Evolutionary conservation across 2,329 filamentous ascomycete genomes (phyloP).

Genomic region (Venturia nashicola): DNA sequence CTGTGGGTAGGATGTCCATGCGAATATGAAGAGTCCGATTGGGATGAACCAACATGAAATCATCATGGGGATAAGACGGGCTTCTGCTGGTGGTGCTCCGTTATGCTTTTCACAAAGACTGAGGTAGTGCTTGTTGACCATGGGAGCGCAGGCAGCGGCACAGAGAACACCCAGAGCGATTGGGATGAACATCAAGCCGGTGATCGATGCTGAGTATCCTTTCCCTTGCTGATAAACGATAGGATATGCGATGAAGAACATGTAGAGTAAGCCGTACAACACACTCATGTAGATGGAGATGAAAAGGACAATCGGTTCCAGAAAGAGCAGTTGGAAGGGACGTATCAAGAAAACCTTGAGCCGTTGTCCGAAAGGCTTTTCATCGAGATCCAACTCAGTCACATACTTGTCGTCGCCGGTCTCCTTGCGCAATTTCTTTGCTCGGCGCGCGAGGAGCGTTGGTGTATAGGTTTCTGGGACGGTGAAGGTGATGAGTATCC

Average conservation of each 20-base stretch:
- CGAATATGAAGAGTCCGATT: conserved; percentile 54
- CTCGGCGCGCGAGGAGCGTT: conserved; percentile 58
- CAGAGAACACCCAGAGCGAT: conserved; percentile 61
- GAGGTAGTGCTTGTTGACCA: conserved; percentile 75
- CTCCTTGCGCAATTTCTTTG: conserved; percentile 56
- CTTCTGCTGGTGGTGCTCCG: conserved; percentile 65
- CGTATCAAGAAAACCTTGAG: conserved; percentile 64
- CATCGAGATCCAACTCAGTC: conserved; percentile 70
- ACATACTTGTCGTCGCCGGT: conserved; percentile 57
- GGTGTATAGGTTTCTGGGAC: conserved; percentile 83
- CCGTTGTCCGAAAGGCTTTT: conserved; percentile 54
- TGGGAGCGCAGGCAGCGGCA: conserved; percentile 54
- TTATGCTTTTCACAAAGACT: conserved; percentile 48
- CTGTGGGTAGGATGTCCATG: conserved; percentile 53
- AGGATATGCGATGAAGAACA: conserved; percentile 48
- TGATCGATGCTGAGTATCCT: conserved; percentile 59
- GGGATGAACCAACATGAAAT: conserved; percentile 46
- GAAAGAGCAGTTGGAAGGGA: conserved; percentile 75
- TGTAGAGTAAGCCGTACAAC: conserved; percentile 61
- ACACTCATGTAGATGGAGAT: conserved; percentile 80
- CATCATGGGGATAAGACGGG: conserved; percentile 65
- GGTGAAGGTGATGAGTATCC: conserved; percentile 72
- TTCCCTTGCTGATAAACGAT: conserved; percentile 68
- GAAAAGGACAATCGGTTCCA: conserved; percentile 74
- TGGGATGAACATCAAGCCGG: conserved; percentile 80